phyloP scores from a whole-genome alignment of 805 yeast genomes.

The Yarrowia bubula region DNA sequence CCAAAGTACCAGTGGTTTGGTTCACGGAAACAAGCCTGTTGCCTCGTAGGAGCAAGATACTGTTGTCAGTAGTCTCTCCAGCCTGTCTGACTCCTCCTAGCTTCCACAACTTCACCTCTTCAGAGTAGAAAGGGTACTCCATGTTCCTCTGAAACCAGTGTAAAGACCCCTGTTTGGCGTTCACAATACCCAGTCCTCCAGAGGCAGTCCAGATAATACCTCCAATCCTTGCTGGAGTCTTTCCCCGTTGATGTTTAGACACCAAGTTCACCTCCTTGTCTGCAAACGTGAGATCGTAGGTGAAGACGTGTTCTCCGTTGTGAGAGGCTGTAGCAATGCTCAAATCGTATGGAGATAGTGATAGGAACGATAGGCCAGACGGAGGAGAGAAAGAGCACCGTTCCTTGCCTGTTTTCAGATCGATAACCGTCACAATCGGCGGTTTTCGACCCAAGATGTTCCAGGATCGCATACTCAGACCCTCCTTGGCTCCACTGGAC shows the following conservation, averaged over 20 bases:
- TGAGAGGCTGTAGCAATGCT: constrained; percentile 52
- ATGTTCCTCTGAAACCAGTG: constrained; percentile 52
- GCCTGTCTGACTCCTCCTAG: constrained; percentile 33
- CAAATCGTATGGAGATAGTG: constrained; percentile 61
- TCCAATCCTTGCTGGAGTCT: constrained; percentile 54
- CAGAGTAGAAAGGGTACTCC: constrained; percentile 30
- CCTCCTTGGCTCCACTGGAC: constrained; percentile 44
- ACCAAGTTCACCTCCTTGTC: constrained; percentile 52
- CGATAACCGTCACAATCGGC: constrained; percentile 2
- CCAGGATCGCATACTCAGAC: constrained; percentile 31
- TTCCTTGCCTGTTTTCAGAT: not conserved
- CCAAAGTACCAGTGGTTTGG: not conserved
- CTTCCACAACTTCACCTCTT: constrained; percentile 33
- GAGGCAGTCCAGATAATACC: constrained; percentile 54
- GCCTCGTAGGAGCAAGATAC: not conserved
- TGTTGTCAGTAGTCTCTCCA: not conserved
- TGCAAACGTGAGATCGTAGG: constrained; percentile 60
- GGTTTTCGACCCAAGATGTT: constrained; percentile 12
- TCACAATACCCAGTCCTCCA: constrained; percentile 52
- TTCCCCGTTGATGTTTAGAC: constrained; percentile 62
- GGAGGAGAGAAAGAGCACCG: constrained; percentile 11
- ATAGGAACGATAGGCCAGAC: constrained; percentile 37
- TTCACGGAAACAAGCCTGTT: not conserved
- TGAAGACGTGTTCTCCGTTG: constrained; percentile 61
- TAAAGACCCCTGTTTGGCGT: constrained; percentile 55